These are phyloP conservation scores for Pythium aristosporum DNA, from an alignment of 352 stramenopile species.

Conservation along the genomic window DNA sequence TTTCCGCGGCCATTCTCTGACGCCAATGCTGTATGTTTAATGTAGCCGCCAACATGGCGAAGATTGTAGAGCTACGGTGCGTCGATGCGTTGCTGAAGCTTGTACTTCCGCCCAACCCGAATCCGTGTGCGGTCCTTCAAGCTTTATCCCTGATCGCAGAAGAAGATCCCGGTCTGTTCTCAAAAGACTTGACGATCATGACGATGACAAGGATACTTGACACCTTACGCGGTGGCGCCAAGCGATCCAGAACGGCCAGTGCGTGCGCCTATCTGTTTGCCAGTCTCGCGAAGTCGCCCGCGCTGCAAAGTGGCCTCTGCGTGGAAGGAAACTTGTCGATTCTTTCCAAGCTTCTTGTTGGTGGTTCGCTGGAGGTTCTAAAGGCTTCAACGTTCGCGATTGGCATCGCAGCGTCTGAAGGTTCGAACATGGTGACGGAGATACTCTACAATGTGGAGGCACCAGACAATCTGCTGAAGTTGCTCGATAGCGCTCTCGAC, in stretches of 20 bases:
- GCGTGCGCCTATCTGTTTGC: constrained; percentile 61
- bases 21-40: not conserved
- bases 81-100: constrained; percentile 57
- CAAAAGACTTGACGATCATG: constrained; percentile 38
- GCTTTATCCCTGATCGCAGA: constrained; percentile 59
- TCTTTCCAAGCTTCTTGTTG: constrained; percentile 62
- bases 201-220: constrained; percentile 51
- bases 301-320: constrained; percentile 50
- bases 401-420: constrained; percentile 42
- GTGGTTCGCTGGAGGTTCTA: constrained; percentile 51
- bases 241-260: constrained; percentile 51
- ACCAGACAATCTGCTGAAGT: constrained; percentile 44
- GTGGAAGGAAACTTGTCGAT: constrained; percentile 59
- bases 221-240: constrained; percentile 60
- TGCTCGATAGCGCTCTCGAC: constrained; percentile 28
- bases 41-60: constrained; percentile 50
- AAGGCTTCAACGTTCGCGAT: constrained; percentile 51
- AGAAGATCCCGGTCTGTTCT: constrained; percentile 52
- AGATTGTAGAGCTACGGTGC: constrained; percentile 51
- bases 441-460: constrained; percentile 51
- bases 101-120: constrained; percentile 43
- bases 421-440: constrained; percentile 39
- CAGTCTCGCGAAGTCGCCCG: constrained; percentile 45
- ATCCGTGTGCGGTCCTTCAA: constrained; percentile 48
- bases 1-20: not conserved